These are phyloP conservation scores for Aspergillus oerlinghausenensis DNA, from an alignment of 2,329 filamentous ascomycete species.

Conservation along the genomic window DNA sequence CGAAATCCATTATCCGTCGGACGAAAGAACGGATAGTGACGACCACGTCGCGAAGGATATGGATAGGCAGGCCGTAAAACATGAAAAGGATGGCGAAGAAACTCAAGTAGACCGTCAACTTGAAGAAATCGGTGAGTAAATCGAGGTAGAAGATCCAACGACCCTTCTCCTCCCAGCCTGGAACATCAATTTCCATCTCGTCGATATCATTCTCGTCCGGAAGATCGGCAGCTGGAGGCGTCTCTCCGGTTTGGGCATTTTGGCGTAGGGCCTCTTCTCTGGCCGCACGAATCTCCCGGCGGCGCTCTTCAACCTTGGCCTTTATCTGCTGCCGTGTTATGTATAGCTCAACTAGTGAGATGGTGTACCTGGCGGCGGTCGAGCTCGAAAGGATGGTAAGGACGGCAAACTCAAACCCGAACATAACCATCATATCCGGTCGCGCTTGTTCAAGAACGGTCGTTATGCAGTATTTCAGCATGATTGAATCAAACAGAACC, in stretches of 20 bases:
- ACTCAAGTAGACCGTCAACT: constrained; percentile 78
- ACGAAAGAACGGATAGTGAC: constrained; percentile 89
- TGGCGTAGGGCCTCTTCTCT: constrained; percentile 45
- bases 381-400: constrained; percentile 74
- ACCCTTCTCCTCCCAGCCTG: constrained; percentile 94
- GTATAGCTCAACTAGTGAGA: constrained; percentile 72
- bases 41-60: constrained; percentile 93
- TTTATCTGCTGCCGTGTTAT: constrained; percentile 71
- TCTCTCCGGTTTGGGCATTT: constrained; percentile 33
- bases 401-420: constrained; percentile 94
- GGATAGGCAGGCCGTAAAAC: constrained; percentile 93
- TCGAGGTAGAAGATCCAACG: constrained; percentile 88
- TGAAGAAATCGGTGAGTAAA: constrained; percentile 81
- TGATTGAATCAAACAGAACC: constrained; percentile 70
- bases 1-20: constrained; percentile 80
- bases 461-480: constrained; percentile 76
- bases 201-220: constrained; percentile 72
- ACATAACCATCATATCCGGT: constrained; percentile 99
- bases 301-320: constrained; percentile 63
- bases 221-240: constrained; percentile 41
- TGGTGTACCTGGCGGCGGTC: constrained; percentile 70
- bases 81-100: constrained; percentile 92
- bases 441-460: constrained; percentile 81
- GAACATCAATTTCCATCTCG: constrained; percentile 90
- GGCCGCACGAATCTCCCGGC: constrained; percentile 59